Base-by-base conservation (phyloP, 2,329 filamentous ascomycete genomes). In the Cercospora sojina region DNA sequence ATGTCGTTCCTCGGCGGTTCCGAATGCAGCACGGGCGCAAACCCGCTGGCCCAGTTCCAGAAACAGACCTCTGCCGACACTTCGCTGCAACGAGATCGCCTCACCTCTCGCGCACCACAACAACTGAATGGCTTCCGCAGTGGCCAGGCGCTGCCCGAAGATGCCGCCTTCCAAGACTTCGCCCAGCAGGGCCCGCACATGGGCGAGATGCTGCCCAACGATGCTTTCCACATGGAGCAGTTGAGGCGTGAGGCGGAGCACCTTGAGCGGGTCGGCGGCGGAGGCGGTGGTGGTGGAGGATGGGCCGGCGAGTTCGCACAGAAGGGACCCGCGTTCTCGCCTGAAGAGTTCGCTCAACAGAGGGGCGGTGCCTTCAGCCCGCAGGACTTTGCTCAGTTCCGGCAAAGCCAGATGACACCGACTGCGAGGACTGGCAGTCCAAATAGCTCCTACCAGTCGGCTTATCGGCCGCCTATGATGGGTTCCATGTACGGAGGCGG, bases 31-130 rank as follows among this genome's bases (percentile, higher is more conserved):
- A 96, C 95, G 69, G 93, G 91, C 71, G 92, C 90, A 76, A 99
- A 99, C 80, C 95, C 96, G 65, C 88, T 99, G 75, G 94, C 92
- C 78, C 95, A 98, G 84, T 96, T 99, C 79, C 92, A 93, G 71
- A 99, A 99, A 81, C 93, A 97, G 80, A 92, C 95, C 65, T 91
- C 96, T 77, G 92, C 96, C 85, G 95, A 99, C 83, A 96, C 93
- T 81, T 95, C 91, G 65, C 83, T 98, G 65, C 95, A 98, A 81
- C 87, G 93, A 75, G 95, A 99, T 80, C 88, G 95, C 67, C 84
- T 98, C 35, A 71, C 73, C 16, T 69, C 67, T 18, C 70, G 74
- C 16, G 67, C 66, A 58, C 69, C 74, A 58, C 69, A 69, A 13
- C 73, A 75, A 49, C 66, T 74, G 32, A 73, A 72, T 62, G 73